These are phyloP conservation scores for Vitis hybrid DNA, from an alignment of 177 flowering plant species.

Conservation along the genomic window DNA sequence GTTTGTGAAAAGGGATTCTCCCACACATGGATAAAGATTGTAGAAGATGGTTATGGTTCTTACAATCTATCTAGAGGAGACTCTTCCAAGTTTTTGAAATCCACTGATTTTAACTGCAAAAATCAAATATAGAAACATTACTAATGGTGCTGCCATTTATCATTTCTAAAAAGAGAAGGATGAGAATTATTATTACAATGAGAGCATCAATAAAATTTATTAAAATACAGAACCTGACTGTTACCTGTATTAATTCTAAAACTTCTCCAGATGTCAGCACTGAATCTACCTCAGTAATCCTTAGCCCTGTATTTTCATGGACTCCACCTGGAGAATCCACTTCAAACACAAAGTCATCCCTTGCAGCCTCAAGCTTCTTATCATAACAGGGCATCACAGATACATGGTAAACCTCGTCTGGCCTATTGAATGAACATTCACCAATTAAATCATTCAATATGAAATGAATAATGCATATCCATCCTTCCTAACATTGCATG, in stretches of 20 bases:
- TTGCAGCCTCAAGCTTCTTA: conserved; percentile 95
- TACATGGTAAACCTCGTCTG: conserved; percentile 88
- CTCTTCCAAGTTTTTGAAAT: conserved; percentile 73
- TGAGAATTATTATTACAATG: neutral
- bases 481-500: neutral
- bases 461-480: conserved; percentile 1
- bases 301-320: conserved; percentile 22
- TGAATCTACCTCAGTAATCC: conserved; percentile 82
- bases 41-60: conserved; percentile 23
- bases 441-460: conserved; percentile 11
- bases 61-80: conserved; percentile 81
- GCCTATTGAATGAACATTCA: conserved; percentile 37
- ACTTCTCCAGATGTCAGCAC: conserved; percentile 97
- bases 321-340: conserved; percentile 42
- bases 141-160: neutral
- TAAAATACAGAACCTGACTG: neutral
- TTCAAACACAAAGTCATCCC: conserved; percentile 86
- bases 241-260: conserved; percentile 85
- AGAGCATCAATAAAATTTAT: neutral
- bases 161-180: neutral
- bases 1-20: conserved; percentile 3
- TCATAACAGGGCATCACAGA: conserved; percentile 99
- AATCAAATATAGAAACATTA: neutral
- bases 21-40: neutral
- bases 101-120: conserved; percentile 71